A percentile compares a stretch with the other conserved stretches of the same genome.
Evolutionary conservation across 345 rosid species (phyloP).

Genomic region (Crucihimalaya himalaica): DNA sequence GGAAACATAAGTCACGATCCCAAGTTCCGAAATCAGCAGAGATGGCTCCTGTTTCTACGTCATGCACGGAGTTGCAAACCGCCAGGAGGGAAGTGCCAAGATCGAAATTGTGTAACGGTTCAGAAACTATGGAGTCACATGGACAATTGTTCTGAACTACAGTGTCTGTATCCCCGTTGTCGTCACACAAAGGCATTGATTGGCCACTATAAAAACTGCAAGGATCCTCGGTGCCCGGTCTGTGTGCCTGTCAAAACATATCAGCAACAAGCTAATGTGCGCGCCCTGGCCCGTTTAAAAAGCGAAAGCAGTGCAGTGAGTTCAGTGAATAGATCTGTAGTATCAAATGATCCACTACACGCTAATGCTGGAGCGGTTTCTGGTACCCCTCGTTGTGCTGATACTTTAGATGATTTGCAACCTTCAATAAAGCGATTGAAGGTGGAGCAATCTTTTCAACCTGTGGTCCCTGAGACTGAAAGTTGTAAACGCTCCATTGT

Average conservation of each 20-base stretch:
- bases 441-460: conserved; percentile 62
- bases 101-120: conserved; percentile 57
- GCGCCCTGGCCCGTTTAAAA: conserved; percentile 47
- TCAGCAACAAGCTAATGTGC: conserved; percentile 55
- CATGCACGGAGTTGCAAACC: conserved; percentile 86
- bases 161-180: conserved; percentile 78
- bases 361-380: conserved; percentile 46
- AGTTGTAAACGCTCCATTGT: conserved; percentile 44
- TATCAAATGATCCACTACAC: conserved; percentile 50
- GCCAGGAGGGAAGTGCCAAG: conserved; percentile 83
- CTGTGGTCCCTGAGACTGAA: conserved; percentile 50
- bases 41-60: conserved; percentile 83
- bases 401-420: conserved; percentile 55
- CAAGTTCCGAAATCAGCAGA: conserved; percentile 69
- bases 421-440: conserved; percentile 86
- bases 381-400: conserved; percentile 48
- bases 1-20: conserved; percentile 57
- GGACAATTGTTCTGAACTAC: conserved; percentile 60
- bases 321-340: conserved; percentile 43
- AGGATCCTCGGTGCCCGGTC: conserved; percentile 73
- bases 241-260: conserved; percentile 77
- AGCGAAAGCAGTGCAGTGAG: conserved; percentile 45
- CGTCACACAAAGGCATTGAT: conserved; percentile 66
- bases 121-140: conserved; percentile 76
- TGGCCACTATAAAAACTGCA: conserved; percentile 66